phyloP scores from a whole-genome alignment of 1,284 basidiomycete genomes.

The Melanopsichium pennsylvanicum region DNA sequence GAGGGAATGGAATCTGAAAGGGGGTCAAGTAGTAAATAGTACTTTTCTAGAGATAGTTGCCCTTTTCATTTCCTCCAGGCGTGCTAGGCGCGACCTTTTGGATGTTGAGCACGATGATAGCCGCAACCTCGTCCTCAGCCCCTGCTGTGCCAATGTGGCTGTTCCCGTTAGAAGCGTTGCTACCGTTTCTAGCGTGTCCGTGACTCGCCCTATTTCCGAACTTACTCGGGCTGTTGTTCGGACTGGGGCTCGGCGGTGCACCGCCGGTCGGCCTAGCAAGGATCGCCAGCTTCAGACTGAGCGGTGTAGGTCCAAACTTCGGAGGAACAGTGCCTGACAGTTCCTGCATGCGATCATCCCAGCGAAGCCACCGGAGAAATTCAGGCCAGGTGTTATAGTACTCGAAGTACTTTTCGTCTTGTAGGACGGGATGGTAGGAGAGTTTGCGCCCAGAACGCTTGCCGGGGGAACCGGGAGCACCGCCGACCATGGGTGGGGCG shows the following conservation, averaged over 20 bases:
- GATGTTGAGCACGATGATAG: slow-evolving; percentile 36
- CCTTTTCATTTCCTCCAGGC: neutral
- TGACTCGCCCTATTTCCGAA: slow-evolving; percentile 10
- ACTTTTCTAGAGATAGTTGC: slow-evolving; percentile 10
- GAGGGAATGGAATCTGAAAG: neutral
- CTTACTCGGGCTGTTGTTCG: slow-evolving; percentile 22
- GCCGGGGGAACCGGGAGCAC: slow-evolving; percentile 54
- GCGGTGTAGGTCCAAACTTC: slow-evolving; percentile 39
- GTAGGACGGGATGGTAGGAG: slow-evolving; percentile 49
- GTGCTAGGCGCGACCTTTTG: slow-evolving; percentile 10
- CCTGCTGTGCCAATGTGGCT: slow-evolving; percentile 1
- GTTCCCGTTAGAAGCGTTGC: slow-evolving; percentile 18
- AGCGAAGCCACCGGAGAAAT: slow-evolving; percentile 59
- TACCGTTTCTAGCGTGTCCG: slow-evolving; percentile 10
- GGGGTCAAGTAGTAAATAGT: neutral
- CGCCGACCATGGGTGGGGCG: slow-evolving; percentile 51
- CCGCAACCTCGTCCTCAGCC: slow-evolving; percentile 43
- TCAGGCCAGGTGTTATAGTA: slow-evolving; percentile 54
- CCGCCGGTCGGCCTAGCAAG: slow-evolving; percentile 19
- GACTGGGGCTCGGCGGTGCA: slow-evolving; percentile 27
- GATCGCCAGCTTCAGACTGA: slow-evolving; percentile 36
- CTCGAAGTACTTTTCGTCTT: slow-evolving; percentile 53
- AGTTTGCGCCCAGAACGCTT: slow-evolving; percentile 46
- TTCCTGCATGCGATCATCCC: slow-evolving; percentile 54
- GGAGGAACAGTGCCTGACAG: slow-evolving; percentile 53